phyloP scores from a whole-genome alignment of 352 stramenopile species.

The Globisporangium cystogenes region DNA sequence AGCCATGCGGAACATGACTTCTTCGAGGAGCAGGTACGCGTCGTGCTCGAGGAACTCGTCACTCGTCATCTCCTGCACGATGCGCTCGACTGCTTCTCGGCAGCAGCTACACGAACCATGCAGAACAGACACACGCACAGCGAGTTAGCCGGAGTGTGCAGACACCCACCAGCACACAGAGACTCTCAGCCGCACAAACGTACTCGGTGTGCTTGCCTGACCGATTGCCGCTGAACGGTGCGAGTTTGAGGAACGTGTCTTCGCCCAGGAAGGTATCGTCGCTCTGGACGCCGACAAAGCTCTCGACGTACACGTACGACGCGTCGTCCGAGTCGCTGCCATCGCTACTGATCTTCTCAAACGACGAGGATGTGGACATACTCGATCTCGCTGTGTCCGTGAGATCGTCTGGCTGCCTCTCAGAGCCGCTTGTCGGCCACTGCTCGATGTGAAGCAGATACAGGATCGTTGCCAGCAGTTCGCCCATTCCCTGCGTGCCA shows the following conservation, averaged over 20 bases:
- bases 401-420: conserved; percentile 9
- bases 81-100: conserved; percentile 40
- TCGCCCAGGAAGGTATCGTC: conserved; percentile 23
- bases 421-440: conserved; percentile 21
- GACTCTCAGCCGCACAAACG: conserved; percentile 1
- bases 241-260: conserved; percentile 32
- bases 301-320: conserved; percentile 71
- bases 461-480: conserved; percentile 64
- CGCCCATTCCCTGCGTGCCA: conserved; percentile 55
- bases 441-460: conserved; percentile 72
- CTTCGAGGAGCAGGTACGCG: conserved; percentile 52
- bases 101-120: conserved; percentile 33
- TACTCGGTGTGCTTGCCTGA: conserved; percentile 51
- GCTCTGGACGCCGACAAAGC: conserved; percentile 46
- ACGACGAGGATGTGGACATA: conserved; percentile 10
- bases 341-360: conserved; percentile 16
- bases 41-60: conserved; percentile 57
- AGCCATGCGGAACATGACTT: conserved; percentile 74
- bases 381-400: not conserved
- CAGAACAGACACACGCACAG: not conserved
- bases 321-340: conserved; percentile 39
- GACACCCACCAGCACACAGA: not conserved
- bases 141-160: not conserved
- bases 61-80: conserved; percentile 44
- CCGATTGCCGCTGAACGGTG: conserved; percentile 32